Conservation (phyloP, 1,284 basidiomycete species). For the Trametes pubescens region DNA sequence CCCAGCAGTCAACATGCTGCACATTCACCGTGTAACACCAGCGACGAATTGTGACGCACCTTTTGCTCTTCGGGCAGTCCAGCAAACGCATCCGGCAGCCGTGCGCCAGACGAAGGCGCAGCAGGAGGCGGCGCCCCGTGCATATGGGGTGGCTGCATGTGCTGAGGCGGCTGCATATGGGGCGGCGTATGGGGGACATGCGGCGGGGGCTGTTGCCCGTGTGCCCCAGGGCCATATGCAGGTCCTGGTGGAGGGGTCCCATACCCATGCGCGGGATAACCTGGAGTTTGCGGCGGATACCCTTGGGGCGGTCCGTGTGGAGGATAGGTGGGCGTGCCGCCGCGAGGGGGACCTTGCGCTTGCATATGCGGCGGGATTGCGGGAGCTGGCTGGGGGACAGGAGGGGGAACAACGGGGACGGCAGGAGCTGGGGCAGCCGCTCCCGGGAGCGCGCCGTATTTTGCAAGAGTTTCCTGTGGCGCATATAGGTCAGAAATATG, state of each 20-base stretch:
- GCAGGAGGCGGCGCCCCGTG: constrained; percentile 25
- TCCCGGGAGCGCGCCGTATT: constrained; percentile 33
- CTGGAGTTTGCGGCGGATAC: constrained; percentile 28
- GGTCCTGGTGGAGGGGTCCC: constrained; percentile 29
- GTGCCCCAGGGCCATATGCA: constrained; percentile 18
- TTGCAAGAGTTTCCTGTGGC: constrained; percentile 36
- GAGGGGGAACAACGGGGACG: constrained; percentile 38
- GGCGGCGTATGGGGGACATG: constrained; percentile 18
- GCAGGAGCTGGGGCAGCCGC: constrained; percentile 36
- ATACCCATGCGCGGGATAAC: constrained; percentile 30
- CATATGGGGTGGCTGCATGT: constrained; percentile 30
- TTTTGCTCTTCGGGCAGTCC: constrained; percentile 75
- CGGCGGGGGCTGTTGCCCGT: constrained; percentile 17
- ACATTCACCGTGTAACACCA: background rate
- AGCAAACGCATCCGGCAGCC: constrained; percentile 59
- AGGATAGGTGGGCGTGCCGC: constrained; percentile 43
- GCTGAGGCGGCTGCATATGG: constrained; percentile 28
- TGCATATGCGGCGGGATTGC: constrained; percentile 51
- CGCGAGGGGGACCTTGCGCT: constrained; percentile 39
- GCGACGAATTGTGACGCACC: constrained; percentile 48
- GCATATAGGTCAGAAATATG: background rate
- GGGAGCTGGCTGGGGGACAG: constrained; percentile 33
- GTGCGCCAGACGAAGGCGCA: constrained; percentile 25
- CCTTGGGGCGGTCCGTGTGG: constrained; percentile 35
- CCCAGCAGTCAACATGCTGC: background rate